These are phyloP conservation scores for Fagus sylvatica DNA, from an alignment of 306 rosid species.

Conservation along the genomic window DNA sequence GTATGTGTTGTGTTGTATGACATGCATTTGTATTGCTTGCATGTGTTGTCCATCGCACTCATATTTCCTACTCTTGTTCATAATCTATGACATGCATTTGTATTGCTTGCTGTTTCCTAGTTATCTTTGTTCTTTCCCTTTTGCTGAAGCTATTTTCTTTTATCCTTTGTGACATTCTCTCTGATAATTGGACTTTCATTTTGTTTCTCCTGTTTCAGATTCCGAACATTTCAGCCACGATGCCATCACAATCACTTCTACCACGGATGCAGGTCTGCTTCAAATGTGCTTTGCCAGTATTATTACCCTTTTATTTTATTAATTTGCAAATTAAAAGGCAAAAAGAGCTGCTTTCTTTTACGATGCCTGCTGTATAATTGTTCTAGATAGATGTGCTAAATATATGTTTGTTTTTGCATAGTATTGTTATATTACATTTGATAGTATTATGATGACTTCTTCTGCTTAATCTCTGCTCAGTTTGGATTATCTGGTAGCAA, in stretches of 20 bases:
- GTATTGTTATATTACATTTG: constrained; percentile 6
- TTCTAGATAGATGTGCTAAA: not conserved
- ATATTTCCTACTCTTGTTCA: not conserved
- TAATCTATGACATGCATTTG: not conserved
- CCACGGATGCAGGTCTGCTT: constrained; percentile 79
- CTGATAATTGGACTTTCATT: constrained; percentile 17
- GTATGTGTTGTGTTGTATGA: not conserved
- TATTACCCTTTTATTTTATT: constrained; percentile 15
- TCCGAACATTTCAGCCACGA: constrained; percentile 76
- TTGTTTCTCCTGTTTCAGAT: constrained; percentile 47
- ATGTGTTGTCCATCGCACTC: not conserved
- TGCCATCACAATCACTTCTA: constrained; percentile 70
- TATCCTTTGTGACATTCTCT: constrained; percentile 16
- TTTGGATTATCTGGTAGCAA: constrained; percentile 74
- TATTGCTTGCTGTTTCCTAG: not conserved
- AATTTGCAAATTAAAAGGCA: not conserved
- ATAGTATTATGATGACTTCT: constrained; percentile 17
- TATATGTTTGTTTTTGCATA: constrained; percentile 7
- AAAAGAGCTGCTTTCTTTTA: not conserved
- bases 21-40: not conserved
- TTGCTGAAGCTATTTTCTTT: not conserved
- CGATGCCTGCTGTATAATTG: not conserved
- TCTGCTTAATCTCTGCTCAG: constrained; percentile 39
- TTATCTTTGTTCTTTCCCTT: not conserved
- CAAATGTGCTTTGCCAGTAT: constrained; percentile 22